A percentile compares a stretch with the other conserved stretches of the same genome.
Conservation (phyloP, 192 early-diverging fungal genomes). For the Oehlia diaphana region DNA sequence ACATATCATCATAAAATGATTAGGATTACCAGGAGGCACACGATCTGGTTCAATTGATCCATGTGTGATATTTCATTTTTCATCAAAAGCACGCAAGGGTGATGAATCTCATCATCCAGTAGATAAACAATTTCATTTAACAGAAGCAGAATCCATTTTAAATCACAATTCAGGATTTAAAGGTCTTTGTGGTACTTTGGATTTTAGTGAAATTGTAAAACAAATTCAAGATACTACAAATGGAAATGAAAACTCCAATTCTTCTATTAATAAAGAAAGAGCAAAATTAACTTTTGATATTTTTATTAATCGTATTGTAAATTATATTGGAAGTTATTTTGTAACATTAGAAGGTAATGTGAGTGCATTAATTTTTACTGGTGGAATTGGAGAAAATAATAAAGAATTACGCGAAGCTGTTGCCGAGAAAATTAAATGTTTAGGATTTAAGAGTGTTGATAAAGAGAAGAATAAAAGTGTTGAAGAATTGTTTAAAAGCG, state of each 20-base stretch:
- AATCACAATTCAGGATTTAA: conserved; percentile 41
- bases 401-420: conserved; percentile 32
- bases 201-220: conserved; percentile 36
- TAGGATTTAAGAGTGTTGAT: conserved; percentile 23
- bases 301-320: conserved; percentile 44
- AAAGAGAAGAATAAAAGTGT: conserved; percentile 16
- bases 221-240: background rate
- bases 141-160: conserved; percentile 40
- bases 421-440: conserved; percentile 25
- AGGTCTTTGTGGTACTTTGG: conserved; percentile 41
- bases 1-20: background rate
- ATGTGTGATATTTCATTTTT: conserved; percentile 38
- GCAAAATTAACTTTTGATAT: conserved; percentile 42
- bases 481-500: conserved; percentile 4
- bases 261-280: background rate
- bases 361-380: conserved; percentile 41
- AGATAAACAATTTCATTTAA: conserved; percentile 36
- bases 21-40: conserved; percentile 35
- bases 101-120: conserved; percentile 1
- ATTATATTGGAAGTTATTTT: conserved; percentile 44
- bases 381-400: conserved; percentile 47
- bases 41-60: conserved; percentile 47
- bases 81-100: background rate
- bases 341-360: conserved; percentile 34
- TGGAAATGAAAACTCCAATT: background rate